Base-by-base conservation (phyloP, 768 basidiomycete species). In the Termitomyces sp. region DNA sequence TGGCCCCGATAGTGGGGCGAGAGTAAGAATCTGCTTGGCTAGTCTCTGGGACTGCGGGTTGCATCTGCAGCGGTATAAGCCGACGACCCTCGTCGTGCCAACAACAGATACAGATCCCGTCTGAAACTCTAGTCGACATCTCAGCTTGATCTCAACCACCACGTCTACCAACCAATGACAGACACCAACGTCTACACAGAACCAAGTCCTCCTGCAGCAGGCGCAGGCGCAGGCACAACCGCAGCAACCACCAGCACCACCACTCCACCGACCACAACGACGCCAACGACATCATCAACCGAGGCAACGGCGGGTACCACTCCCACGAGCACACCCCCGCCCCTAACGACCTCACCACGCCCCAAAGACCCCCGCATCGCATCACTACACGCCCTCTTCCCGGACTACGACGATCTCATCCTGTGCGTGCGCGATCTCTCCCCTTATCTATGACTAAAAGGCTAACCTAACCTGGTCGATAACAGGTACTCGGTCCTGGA, bases 331-430 rank as follows among this genome's bases (percentile, higher is more conserved):
- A 39, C 53, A 15, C 12, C 35, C 5, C 16, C 44, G n/a, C 44
- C 33, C 0, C 18, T 13, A 6, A 9, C 53, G 46, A 38, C 28
- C 11, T 28, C 36, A 45, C 22, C 55, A 12, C 59, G 44, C 38
- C 61, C 32, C 58, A 61, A 58, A 53, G 78, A 88, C 73, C 81
- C 85, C 1, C 75, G 78, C n/a, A 72, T 89, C 48, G 76, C 81
- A 11, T 74, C 76, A 0, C 76, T 92, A 51, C 82, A 81, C 50
- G 82, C 79, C 8, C 87, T 92, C 80, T 93, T 93, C 71, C 91
- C 91, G 7, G 88, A 89, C 72, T 92, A 91, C 66, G 91, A 94
- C 63, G 83, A 87, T 54, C 69, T 79, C n/a, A 76, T 92, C 54
- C 74, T 94, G 87, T 89, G 67, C 54, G 85, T 79, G 33, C n/a